phyloP scores from a whole-genome alignment of 2,329 filamentous ascomycete species.

The Penicillium sp. region DNA sequence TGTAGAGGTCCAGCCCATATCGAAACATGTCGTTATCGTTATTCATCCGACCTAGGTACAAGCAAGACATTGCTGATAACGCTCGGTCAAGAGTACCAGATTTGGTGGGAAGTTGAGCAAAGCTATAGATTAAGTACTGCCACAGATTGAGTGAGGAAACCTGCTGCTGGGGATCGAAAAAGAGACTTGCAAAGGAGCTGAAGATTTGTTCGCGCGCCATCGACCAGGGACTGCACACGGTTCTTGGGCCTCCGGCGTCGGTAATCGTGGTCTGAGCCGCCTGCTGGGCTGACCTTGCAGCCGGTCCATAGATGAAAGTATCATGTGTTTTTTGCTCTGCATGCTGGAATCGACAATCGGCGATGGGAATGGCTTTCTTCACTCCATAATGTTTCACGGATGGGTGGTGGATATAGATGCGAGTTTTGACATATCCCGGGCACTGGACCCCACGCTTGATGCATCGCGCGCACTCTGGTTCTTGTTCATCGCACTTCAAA shows the following conservation, averaged over 20 bases:
- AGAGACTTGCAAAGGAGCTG: background rate
- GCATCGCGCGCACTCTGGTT: conserved; percentile 5
- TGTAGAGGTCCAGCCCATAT: conserved; percentile 3
- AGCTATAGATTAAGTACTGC: conserved; percentile 1
- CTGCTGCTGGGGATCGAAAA: background rate
- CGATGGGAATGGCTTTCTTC: background rate
- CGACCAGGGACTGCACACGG: background rate
- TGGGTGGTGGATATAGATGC: conserved; percentile 3
- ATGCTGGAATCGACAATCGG: background rate
- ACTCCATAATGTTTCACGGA: background rate
- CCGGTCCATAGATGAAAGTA: background rate
- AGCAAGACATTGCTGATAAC: conserved; percentile 2
- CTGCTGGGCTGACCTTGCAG: too few species aligned
- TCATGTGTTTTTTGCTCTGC: background rate
- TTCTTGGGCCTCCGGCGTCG: background rate
- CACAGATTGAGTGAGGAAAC: conserved; percentile 2
- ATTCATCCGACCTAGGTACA: conserved; percentile 1
- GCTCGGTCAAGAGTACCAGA: conserved; percentile 4
- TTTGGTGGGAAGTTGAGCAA: background rate
- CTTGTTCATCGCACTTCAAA: conserved; percentile 4
- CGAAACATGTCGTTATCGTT: conserved; percentile 2
- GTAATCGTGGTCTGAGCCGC: background rate
- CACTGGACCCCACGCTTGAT: conserved; percentile 5
- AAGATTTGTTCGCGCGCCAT: conserved; percentile 4
- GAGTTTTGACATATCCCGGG: conserved; percentile 5